Percentiles rank a stretch among this genome's conserved stretches.
These are phyloP conservation scores for Panaeolus papilionaceus DNA, from an alignment of 768 basidiomycete genomes.

Conservation along the genomic window DNA sequence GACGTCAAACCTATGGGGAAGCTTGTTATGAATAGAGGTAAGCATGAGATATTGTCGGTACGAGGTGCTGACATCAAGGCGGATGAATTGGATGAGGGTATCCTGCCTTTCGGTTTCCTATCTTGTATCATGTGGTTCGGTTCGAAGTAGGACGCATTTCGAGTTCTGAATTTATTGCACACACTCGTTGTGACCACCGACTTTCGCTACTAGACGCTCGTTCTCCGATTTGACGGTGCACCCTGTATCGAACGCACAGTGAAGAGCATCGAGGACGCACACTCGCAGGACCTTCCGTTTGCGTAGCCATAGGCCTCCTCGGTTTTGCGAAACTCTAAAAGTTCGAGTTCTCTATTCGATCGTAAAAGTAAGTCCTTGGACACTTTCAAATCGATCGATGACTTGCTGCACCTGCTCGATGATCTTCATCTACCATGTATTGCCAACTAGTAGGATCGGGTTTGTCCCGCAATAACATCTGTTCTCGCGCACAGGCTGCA, in stretches of 20 bases:
- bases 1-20: slow-evolving; percentile 10
- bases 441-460: background rate
- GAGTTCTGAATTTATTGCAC: background rate
- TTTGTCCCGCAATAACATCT: background rate
- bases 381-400: too few relatives aligned
- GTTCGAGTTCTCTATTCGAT: too few relatives aligned
- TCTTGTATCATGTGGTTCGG: background rate
- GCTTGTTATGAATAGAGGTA: slow-evolving; percentile 1
- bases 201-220: background rate
- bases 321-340: too few relatives aligned
- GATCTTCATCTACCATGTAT: too few relatives aligned
- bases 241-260: background rate
- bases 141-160: background rate
- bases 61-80: background rate
- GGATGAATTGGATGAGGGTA: background rate
- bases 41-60: background rate
- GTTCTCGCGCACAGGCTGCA: background rate
- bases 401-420: too few relatives aligned
- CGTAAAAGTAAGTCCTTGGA: too few relatives aligned
- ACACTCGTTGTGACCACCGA: background rate
- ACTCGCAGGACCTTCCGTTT: background rate
- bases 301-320: too few relatives aligned
- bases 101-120: background rate
- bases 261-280: background rate
- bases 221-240: background rate